Conservation (phyloP, 371 early-diverging fungal species). For the Vavraia culicis region DNA sequence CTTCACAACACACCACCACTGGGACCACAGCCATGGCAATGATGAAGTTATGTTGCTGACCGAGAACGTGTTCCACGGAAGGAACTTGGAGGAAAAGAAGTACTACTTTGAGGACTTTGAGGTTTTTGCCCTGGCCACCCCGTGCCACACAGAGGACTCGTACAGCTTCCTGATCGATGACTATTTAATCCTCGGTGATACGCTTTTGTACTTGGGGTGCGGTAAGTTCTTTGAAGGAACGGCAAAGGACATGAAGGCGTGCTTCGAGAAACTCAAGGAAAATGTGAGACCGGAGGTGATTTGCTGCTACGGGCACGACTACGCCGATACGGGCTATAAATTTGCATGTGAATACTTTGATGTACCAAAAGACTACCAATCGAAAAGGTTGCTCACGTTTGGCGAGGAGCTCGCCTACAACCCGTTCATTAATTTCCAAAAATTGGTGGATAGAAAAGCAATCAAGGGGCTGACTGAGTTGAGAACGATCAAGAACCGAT, state of each 20-base stretch:
- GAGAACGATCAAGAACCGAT: too few species aligned
- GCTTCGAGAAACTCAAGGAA: constrained; percentile 15
- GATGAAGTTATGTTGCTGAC: neutral
- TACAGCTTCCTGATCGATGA: constrained; percentile 19
- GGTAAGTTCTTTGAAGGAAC: constrained; percentile 42
- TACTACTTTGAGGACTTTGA: constrained; percentile 5
- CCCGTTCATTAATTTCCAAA: too few species aligned
- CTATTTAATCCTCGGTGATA: constrained; percentile 32
- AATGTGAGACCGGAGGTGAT: constrained; percentile 10
- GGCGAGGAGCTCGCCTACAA: too few species aligned
- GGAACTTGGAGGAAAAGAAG: constrained; percentile 4
- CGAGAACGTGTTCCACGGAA: constrained; percentile 15
- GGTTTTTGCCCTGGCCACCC: constrained; percentile 29
- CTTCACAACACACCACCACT: constrained; percentile 41
- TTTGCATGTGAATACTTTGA: too few species aligned
- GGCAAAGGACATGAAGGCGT: constrained; percentile 27
- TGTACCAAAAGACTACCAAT: too few species aligned
- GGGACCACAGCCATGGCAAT: constrained; percentile 39
- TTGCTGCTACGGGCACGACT: constrained; percentile 43
- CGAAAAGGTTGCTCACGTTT: too few species aligned
- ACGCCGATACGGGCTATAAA: constrained; percentile 3
- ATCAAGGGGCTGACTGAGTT: too few species aligned
- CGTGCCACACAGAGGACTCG: constrained; percentile 40
- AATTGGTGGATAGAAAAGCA: too few species aligned
- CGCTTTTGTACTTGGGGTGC: constrained; percentile 40